Conservation (phyloP, 495 filamentous ascomycete species). For the Penicillium arizonense region DNA sequence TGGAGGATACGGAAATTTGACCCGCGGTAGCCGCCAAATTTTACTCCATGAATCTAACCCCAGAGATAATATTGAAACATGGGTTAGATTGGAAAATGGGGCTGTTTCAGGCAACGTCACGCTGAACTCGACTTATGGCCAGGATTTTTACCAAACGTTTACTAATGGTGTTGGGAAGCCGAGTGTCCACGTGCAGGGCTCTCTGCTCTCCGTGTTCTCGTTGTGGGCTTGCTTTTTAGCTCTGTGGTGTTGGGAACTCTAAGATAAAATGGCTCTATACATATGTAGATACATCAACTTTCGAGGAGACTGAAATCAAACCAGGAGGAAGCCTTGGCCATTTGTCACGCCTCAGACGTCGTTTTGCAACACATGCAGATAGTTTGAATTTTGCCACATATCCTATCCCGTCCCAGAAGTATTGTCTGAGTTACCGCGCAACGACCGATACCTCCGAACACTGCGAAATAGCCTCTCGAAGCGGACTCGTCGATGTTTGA, state of each 20-base stretch:
- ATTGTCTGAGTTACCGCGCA: not conserved
- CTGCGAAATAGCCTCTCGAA: conserved; percentile 21
- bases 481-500: not conserved
- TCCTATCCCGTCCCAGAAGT: conserved; percentile 2
- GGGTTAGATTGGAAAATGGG: conserved; percentile 63
- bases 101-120: conserved; percentile 53
- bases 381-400: no score
- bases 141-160: conserved; percentile 35
- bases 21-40: conserved; percentile 59
- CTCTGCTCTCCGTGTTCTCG: conserved; percentile 1
- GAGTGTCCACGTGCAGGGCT: not conserved
- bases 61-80: conserved; percentile 52
- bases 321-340: no score
- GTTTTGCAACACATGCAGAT: no score
- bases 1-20: conserved; percentile 67
- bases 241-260: no score
- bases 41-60: conserved; percentile 38
- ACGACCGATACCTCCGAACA: not conserved
- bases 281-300: no score
- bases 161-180: not conserved
- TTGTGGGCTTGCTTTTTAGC: conserved; percentile 6
- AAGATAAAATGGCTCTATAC: no score
- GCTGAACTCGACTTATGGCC: conserved; percentile 65
- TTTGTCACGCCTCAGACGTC: no score
- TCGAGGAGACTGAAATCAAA: no score